These are phyloP conservation scores for Coelastrella sp. DNA, from an alignment of 139 green algal species.

Conservation along the genomic window DNA sequence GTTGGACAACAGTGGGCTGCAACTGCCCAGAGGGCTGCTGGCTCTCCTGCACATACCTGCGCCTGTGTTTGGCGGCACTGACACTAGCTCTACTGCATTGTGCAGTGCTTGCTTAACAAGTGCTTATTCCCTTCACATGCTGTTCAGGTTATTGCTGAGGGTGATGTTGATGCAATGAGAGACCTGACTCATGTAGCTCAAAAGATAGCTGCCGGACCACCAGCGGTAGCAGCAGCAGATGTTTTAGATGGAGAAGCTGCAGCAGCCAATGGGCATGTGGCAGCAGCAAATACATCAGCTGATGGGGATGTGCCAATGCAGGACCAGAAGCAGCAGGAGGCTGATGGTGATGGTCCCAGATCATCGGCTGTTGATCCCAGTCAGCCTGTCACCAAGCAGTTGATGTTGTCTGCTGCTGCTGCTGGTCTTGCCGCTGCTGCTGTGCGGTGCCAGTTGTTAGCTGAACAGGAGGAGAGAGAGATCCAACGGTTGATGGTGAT, in stretches of 20 bases:
- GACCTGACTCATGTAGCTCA: neutral
- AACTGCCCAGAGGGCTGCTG: too few relatives aligned
- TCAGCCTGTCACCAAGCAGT: slow-evolving; percentile 11
- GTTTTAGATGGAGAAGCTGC: neutral
- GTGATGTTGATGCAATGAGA: neutral
- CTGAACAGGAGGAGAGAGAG: slow-evolving; percentile 83
- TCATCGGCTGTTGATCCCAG: neutral
- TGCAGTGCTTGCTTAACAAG: too few relatives aligned
- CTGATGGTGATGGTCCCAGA: neutral
- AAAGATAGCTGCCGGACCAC: neutral
- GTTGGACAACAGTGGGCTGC: too few relatives aligned
- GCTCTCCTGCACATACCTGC: too few relatives aligned
- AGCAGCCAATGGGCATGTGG: neutral
- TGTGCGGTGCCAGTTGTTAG: slow-evolving; percentile 60
- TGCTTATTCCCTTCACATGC: neutral
- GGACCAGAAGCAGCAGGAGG: slow-evolving; percentile 30
- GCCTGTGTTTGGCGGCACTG: too few relatives aligned
- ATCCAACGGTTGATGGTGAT: slow-evolving; percentile 80
- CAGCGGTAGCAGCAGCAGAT: slow-evolving; percentile 26
- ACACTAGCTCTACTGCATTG: too few relatives aligned
- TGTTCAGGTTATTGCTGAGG: slow-evolving; percentile 6
- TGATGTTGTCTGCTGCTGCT: slow-evolving; percentile 41
- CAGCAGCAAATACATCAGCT: neutral
- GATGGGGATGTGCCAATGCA: slow-evolving; percentile 26
- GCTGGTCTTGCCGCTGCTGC: slow-evolving; percentile 55